Percentiles rank a stretch among this genome's conserved stretches.
These are phyloP conservation scores for Phytophthora megakarya DNA, from an alignment of 352 stramenopile species.

Conservation along the genomic window DNA sequence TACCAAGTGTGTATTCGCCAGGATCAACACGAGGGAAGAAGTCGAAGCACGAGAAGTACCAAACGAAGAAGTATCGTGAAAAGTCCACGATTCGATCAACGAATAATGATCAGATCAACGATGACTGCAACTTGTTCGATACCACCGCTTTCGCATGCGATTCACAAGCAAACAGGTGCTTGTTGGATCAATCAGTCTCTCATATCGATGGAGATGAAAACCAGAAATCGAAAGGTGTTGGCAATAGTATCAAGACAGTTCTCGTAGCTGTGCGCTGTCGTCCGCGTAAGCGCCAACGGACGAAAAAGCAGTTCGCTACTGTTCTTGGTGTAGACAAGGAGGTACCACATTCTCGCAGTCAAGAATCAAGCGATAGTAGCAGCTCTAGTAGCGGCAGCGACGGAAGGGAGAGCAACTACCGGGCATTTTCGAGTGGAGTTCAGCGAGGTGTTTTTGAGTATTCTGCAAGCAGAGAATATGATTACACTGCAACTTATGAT, in stretches of 20 bases:
- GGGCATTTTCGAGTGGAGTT: slow-evolving; percentile 12
- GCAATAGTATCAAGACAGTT: slow-evolving; percentile 33
- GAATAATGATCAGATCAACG: background rate
- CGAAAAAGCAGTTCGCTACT: slow-evolving; percentile 9
- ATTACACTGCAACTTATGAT: slow-evolving; percentile 14
- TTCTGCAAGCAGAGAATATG: slow-evolving; percentile 13
- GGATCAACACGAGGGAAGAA: background rate
- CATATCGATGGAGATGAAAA: background rate
- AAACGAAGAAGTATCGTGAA: slow-evolving; percentile 2
- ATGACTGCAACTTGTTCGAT: background rate
- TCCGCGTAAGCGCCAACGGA: slow-evolving; percentile 32
- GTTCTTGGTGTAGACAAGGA: slow-evolving; percentile 11
- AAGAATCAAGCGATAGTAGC: slow-evolving; percentile 18
- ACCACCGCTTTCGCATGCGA: background rate
- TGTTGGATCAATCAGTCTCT: background rate
- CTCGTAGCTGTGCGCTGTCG: slow-evolving; percentile 67
- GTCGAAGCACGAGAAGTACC: background rate
- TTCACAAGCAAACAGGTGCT: background rate
- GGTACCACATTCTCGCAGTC: background rate
- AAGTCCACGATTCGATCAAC: background rate
- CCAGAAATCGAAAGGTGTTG: background rate
- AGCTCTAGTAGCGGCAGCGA: slow-evolving; percentile 17
- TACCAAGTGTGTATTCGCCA: slow-evolving; percentile 23
- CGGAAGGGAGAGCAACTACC: slow-evolving; percentile 7
- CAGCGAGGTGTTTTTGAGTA: slow-evolving; percentile 42